Percentiles rank a stretch among this genome's conserved stretches.
Evolutionary conservation across 1,139 yeast genomes (phyloP).

Genomic region (Pichia sp.): DNA sequence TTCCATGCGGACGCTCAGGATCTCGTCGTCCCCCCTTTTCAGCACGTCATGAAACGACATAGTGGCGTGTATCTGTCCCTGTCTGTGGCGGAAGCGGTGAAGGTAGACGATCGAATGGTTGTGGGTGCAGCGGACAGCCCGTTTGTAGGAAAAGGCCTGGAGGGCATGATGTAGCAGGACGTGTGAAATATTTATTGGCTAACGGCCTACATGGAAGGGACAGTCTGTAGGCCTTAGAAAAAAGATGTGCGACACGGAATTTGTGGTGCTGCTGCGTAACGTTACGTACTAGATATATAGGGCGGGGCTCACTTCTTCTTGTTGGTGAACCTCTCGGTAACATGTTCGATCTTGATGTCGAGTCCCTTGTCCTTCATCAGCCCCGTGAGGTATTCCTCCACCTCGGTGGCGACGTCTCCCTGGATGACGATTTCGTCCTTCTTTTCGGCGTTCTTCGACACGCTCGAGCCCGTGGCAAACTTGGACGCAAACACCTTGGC

Average conservation of each 20-base stretch:
- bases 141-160: too few relatives aligned
- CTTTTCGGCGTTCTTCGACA: constrained; percentile 87
- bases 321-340: constrained; percentile 18
- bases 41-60: constrained; percentile 77
- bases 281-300: neutral
- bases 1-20: constrained; percentile 56
- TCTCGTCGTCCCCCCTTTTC: constrained; percentile 69
- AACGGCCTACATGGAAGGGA: too few relatives aligned
- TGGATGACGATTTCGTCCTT: constrained; percentile 89
- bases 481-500: constrained; percentile 90
- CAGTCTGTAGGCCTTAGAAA: neutral
- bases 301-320: constrained; percentile 11
- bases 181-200: too few relatives aligned
- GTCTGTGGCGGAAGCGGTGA: too few relatives aligned
- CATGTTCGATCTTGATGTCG: constrained; percentile 73
- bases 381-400: constrained; percentile 68
- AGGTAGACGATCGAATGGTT: too few relatives aligned
- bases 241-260: neutral
- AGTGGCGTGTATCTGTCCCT: neutral
- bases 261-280: neutral
- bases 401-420: constrained; percentile 94
- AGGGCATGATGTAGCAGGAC: too few relatives aligned
- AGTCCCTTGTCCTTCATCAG: constrained; percentile 79
- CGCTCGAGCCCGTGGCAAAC: constrained; percentile 96
- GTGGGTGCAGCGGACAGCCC: too few relatives aligned